phyloP scores from a whole-genome alignment of 495 filamentous ascomycete species.

The Xylaria grammica region DNA sequence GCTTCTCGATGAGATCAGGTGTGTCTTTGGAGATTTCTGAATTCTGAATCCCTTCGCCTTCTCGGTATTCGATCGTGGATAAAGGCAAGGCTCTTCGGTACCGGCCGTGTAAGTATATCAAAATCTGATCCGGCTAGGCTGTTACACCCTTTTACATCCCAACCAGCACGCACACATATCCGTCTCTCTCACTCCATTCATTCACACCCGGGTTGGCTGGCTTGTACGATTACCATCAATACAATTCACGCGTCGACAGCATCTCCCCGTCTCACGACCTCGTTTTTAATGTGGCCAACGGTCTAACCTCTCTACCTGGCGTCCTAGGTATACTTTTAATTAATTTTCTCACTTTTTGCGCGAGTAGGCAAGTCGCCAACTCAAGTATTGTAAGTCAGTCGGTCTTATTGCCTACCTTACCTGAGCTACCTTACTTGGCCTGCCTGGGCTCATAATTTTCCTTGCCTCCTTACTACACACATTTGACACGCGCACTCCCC shows the following conservation, averaged over 20 bases:
- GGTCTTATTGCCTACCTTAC: neutral
- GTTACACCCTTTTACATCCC: constrained; percentile 11
- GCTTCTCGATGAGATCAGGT: neutral
- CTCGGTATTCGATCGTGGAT: neutral
- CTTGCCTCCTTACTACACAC: constrained; percentile 16
- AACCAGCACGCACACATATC: constrained; percentile 7
- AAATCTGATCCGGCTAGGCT: constrained; percentile 18
- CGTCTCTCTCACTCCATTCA: too few species aligned
- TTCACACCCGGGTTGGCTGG: too few species aligned
- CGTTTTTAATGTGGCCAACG: too few species aligned
- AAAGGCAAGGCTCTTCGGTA: neutral
- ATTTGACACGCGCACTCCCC: constrained; percentile 7
- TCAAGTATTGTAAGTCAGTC: neutral
- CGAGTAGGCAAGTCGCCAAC: too few species aligned
- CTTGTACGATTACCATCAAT: too few species aligned
- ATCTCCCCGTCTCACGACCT: too few species aligned
- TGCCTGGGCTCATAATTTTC: constrained; percentile 10
- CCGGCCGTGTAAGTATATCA: constrained; percentile 22
- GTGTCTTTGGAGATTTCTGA: neutral
- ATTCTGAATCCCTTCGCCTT: neutral
- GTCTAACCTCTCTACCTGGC: too few species aligned
- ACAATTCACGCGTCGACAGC: too few species aligned
- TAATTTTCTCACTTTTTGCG: too few species aligned
- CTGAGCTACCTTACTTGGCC: neutral
- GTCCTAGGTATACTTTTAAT: too few species aligned